phyloP scores from a whole-genome alignment of 139 green algal species.

The Chlorella sp. region DNA sequence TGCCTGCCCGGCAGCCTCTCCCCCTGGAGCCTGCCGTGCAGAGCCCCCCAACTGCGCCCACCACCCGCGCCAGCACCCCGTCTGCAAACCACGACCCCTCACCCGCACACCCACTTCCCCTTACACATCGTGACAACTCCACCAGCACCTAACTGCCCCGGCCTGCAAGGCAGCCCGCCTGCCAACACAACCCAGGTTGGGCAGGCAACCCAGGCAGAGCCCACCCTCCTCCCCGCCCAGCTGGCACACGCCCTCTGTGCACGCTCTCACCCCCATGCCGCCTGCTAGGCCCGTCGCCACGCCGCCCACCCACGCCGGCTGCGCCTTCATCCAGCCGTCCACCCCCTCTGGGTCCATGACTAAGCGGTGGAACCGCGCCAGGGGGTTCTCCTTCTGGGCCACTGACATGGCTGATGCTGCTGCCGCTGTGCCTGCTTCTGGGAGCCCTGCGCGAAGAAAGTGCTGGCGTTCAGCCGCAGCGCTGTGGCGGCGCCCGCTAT shows the following conservation, averaged over 20 bases:
- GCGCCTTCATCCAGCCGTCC: constrained; percentile 62
- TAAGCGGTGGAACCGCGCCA: not conserved
- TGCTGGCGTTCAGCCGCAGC: too few relatives aligned
- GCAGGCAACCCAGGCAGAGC: too few relatives aligned
- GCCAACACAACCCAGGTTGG: too few relatives aligned
- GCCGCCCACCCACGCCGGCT: constrained; percentile 72
- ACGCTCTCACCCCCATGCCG: constrained; percentile 13
- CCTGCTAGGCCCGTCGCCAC: constrained; percentile 51
- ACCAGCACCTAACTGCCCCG: too few relatives aligned
- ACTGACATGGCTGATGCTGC: constrained; percentile 8
- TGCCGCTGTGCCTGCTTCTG: too few relatives aligned
- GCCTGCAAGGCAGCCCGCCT: not conserved
- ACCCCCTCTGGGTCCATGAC: constrained; percentile 30
- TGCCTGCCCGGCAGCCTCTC: too few relatives aligned
- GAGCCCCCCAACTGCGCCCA: too few relatives aligned
- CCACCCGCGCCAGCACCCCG: too few relatives aligned
- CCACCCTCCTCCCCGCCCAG: too few relatives aligned
- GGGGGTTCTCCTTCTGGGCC: not conserved
- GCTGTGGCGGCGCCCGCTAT: not conserved
- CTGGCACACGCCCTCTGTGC: not conserved
- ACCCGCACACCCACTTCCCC: too few relatives aligned
- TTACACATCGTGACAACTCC: too few relatives aligned
- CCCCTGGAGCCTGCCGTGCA: too few relatives aligned
- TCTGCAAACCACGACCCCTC: not conserved
- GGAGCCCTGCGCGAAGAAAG: not conserved